Base-by-base conservation (phyloP, 1,284 basidiomycete species). In the Apiotrichum laibachii region DNA sequence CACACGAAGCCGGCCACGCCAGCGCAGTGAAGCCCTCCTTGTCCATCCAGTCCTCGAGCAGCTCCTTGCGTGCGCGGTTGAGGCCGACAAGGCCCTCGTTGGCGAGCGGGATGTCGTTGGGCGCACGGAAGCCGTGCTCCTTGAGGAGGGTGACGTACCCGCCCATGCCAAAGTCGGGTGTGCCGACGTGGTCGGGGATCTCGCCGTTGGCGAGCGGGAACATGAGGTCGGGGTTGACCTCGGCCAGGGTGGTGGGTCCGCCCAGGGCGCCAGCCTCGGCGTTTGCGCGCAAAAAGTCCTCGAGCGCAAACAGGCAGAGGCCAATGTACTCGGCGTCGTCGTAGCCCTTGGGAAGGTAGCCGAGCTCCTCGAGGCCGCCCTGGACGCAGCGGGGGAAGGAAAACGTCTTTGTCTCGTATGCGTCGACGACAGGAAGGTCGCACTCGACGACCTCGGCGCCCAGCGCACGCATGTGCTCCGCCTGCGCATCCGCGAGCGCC, bases 11-110 rank as follows among this genome's bases (percentile, higher is more conserved):
- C 0, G 57, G 57, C 35, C 37, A 54, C 12, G 57, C 57, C 9
- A 58, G 47, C 0, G 57, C 57, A 4, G 19, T 21, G 4, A 58
- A 16, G 0, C 48, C 47, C 12, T 54, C 40, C 9, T 21, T 34
- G 34, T 58, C 57, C 52, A 58, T 54, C 57, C 57, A 58, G n/a
- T 26, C 48, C 13, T 58, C 57, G 31, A 53, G 52, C 8, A 54
- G 46, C 47, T 58, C 57, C 21, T 11, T 12, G 5, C 57, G 40
- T 13, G 57, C 57, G 4, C 57, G 46, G 21, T 53, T 22, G 5
- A 58, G 43, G 0, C 57, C 52, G 7, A 15, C 19, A 2, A 59
- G 7, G 3, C 53, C 57, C 40, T 59, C 57, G 5, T 34, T 31
- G 10, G 47, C 35, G 3, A 34, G n/a, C 2, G 52, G 43, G 6